Evolutionary conservation across 352 stramenopile species (phyloP).

Genomic region (Phytophthora parvispora): DNA sequence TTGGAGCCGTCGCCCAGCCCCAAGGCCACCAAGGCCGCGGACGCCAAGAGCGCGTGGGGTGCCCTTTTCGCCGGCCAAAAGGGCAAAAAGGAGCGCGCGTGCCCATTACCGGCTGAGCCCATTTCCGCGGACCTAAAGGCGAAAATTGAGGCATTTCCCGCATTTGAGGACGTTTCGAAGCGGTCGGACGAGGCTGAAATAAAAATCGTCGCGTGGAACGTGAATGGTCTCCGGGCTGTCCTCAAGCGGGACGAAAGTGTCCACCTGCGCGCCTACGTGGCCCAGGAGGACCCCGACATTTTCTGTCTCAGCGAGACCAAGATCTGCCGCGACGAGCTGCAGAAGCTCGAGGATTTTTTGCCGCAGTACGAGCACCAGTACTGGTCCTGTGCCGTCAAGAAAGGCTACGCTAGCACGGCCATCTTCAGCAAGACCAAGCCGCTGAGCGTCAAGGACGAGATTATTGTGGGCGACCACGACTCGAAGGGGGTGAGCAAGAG

Average conservation of each 20-base stretch:
- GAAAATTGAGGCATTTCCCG: constrained; percentile 56
- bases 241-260: constrained; percentile 76
- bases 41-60: constrained; percentile 50
- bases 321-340: constrained; percentile 77
- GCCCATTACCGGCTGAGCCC: constrained; percentile 26
- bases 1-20: background rate
- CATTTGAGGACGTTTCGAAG: constrained; percentile 61
- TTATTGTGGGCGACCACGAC: constrained; percentile 56
- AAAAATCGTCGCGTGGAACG: constrained; percentile 86
- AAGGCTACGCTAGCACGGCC: constrained; percentile 82
- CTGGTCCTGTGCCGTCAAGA: constrained; percentile 83
- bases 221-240: constrained; percentile 85
- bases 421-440: constrained; percentile 83
- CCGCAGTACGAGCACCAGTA: constrained; percentile 83
- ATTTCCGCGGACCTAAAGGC: constrained; percentile 53
- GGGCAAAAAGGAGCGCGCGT: constrained; percentile 17
- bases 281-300: constrained; percentile 83
- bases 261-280: constrained; percentile 80
- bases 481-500: constrained; percentile 31
- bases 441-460: constrained; percentile 73
- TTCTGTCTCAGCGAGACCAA: constrained; percentile 91
- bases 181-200: constrained; percentile 15
- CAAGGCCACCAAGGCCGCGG: constrained; percentile 8
- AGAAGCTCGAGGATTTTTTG: constrained; percentile 80
- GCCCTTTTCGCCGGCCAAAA: constrained; percentile 41